Conservation (phyloP, 352 stramenopile genomes). For the Pythium monospermum region DNA sequence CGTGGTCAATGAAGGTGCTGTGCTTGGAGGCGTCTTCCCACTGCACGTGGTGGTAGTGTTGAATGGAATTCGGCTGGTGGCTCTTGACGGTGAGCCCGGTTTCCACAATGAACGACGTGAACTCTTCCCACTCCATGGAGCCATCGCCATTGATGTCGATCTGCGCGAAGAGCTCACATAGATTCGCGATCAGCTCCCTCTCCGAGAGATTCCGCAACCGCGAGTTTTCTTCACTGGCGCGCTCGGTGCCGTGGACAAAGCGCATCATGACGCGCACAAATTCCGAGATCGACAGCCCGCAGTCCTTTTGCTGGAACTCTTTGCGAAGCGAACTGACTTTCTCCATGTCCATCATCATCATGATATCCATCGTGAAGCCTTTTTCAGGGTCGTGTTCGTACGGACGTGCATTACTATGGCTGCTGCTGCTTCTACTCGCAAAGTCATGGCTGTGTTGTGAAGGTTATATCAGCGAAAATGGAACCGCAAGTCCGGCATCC, state of each 20-base stretch:
- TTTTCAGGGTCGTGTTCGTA: constrained; percentile 79
- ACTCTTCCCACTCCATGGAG: constrained; percentile 82
- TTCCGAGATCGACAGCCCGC: constrained; percentile 46
- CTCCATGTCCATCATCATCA: constrained; percentile 90
- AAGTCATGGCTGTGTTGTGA: constrained; percentile 10
- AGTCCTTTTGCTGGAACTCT: constrained; percentile 56
- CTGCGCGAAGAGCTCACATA: constrained; percentile 73
- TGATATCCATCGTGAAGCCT: constrained; percentile 89
- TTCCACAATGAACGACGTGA: constrained; percentile 79
- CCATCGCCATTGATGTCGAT: constrained; percentile 77
- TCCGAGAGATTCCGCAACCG: constrained; percentile 63
- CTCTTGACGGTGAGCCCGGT: constrained; percentile 69
- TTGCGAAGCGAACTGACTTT: constrained; percentile 80
- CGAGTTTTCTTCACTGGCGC: constrained; percentile 52
- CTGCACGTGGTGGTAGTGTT: constrained; percentile 69
- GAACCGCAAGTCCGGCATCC: too few relatives aligned
- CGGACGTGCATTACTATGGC: constrained; percentile 14
- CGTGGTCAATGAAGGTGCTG: constrained; percentile 75
- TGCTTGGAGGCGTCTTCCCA: constrained; percentile 86
- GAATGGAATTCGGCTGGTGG: constrained; percentile 85
- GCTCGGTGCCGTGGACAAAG: constrained; percentile 49
- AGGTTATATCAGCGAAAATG: too few relatives aligned
- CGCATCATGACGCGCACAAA: constrained; percentile 77
- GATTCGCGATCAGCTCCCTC: constrained; percentile 58
- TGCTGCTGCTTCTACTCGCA: neutral